These are phyloP conservation scores for Cutaneotrichosporon sp. DNA, from an alignment of 1,284 basidiomycete genomes.

Conservation along the genomic window DNA sequence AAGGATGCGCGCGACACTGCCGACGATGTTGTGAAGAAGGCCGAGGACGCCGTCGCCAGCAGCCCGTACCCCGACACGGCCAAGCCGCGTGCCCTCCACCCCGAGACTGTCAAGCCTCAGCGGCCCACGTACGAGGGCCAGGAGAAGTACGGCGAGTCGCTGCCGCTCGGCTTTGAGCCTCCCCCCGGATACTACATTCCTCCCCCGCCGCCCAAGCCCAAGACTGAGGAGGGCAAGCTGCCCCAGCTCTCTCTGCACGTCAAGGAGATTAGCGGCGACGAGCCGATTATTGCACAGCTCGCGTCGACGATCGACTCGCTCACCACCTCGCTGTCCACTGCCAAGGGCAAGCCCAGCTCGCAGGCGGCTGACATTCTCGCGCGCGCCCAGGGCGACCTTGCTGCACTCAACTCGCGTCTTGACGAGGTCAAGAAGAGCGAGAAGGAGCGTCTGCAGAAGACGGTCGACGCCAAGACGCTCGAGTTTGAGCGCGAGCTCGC, in stretches of 20 bases:
- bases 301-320: conserved; percentile 91
- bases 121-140: conserved; percentile 44
- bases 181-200: conserved; percentile 70
- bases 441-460: conserved; percentile 65
- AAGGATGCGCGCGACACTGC: conserved; percentile 11
- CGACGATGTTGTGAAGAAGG: background rate
- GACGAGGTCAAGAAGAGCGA: conserved; percentile 79
- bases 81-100: conserved; percentile 39
- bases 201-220: conserved; percentile 27
- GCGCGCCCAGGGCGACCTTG: conserved; percentile 74
- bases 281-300: conserved; percentile 84
- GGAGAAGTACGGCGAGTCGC: conserved; percentile 62
- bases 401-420: conserved; percentile 69
- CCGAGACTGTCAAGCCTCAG: conserved; percentile 42
- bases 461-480: conserved; percentile 72
- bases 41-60: conserved; percentile 24
- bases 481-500: conserved; percentile 81
- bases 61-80: conserved; percentile 34
- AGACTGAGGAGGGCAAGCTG: conserved; percentile 47
- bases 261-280: conserved; percentile 67
- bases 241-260: conserved; percentile 79
- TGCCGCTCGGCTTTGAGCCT: conserved; percentile 84
- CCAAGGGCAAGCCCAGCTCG: conserved; percentile 60
- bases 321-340: conserved; percentile 65
- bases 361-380: conserved; percentile 56